Base-by-base conservation (phyloP, 75 land plant species). In the Pinus taeda region DNA sequence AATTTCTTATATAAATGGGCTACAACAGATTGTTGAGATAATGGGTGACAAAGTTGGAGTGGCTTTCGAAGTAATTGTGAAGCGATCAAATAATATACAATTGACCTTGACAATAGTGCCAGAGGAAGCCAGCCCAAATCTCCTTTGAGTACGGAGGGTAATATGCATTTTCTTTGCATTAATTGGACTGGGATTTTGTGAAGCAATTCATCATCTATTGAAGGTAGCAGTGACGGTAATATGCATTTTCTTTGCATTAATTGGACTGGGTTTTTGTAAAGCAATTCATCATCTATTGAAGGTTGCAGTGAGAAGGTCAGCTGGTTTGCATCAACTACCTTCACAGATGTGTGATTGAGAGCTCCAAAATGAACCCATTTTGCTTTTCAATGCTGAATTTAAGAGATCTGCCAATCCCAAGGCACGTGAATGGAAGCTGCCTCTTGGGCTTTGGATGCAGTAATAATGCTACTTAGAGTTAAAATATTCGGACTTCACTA, bases 1-100 rank as follows among this genome's bases (percentile, higher is more conserved):
- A 69, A 69, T n/a, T 18, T 69, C 42, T 1, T 69, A 9, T 9
- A 39, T 69, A n/a, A 42, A 69, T 67, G 57, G 3, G 15, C 17
- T 72, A 56, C 39, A 42, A 15, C 88, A 95, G 98, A 82, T 96
- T 61, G 76, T 92, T 42, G 95, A 92, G 6, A 80, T 82, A 36
- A 79, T 96, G 91, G 95, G 83, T 8, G 98, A 94, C 60, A 87
- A 87, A 65, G 88, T 87, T 67, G 98, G 98, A 55, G 60, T 59
- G 9, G 81, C 90, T 11, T 70, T 90, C 75, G 85, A 87, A 74
- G 88, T 82, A 18, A 76, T 85, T 37, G 98, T 96, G 65, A 85
- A 81, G 67, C 79, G 98, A 77, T 75, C 87, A 21, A 76, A 85
- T 60, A 79, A 87, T 75, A 56, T 37, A 63, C 29, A 76, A 57